These are phyloP conservation scores for Pseudogymnoascus destructans DNA, from an alignment of 2,329 filamentous ascomycete genomes.

Conservation along the genomic window DNA sequence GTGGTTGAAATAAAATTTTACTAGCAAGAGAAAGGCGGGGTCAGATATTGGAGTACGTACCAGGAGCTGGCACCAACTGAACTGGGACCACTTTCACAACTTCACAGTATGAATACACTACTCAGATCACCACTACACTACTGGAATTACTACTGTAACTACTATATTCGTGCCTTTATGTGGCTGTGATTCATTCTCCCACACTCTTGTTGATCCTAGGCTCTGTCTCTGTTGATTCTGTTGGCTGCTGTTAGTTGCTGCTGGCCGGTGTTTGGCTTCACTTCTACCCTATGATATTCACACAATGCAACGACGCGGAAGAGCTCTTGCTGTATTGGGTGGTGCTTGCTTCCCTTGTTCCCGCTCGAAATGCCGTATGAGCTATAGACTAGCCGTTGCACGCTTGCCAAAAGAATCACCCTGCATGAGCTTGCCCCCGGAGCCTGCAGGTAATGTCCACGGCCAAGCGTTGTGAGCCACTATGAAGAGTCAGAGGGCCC, in stretches of 20 bases:
- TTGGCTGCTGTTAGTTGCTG: neutral
- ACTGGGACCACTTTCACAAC: neutral
- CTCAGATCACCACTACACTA: neutral
- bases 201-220: neutral
- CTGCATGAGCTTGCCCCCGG: constrained; percentile 6
- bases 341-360: constrained; percentile 1
- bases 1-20: constrained; percentile 9
- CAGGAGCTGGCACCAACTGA: neutral
- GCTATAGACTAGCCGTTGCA: neutral
- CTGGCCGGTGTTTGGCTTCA: neutral
- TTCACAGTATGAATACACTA: neutral
- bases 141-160: neutral
- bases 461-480: constrained; percentile 5
- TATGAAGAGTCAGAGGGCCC: neutral
- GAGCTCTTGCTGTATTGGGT: neutral
- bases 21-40: constrained; percentile 5
- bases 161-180: neutral
- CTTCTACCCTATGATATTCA: neutral
- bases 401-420: constrained; percentile 1
- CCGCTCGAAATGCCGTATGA: neutral
- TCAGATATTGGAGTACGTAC: constrained; percentile 7
- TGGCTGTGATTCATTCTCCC: neutral
- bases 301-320: neutral
- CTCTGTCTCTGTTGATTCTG: neutral
- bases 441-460: neutral